These are phyloP conservation scores for Fraxinus baroniana DNA, from an alignment of 305 asterid genomes.

Conservation along the genomic window DNA sequence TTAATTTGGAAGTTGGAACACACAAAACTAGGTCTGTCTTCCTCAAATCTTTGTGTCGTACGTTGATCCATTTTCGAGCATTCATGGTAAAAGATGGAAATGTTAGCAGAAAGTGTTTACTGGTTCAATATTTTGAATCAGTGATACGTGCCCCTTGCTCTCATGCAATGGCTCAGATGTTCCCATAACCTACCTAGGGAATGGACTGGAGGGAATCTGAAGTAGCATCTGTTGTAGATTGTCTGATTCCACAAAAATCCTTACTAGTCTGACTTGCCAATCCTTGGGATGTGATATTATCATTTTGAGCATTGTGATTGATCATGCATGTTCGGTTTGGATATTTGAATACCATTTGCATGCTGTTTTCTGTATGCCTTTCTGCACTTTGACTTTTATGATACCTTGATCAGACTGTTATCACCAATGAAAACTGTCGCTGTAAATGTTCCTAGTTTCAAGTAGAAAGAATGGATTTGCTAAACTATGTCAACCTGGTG, in stretches of 20 bases:
- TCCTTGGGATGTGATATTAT: not conserved
- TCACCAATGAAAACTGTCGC: constrained; percentile 11
- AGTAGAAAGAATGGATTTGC: constrained; percentile 13
- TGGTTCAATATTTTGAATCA: not conserved
- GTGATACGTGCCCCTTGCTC: not conserved
- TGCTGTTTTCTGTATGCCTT: constrained; percentile 10
- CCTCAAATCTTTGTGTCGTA: not conserved
- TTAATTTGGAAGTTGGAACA: constrained; percentile 14
- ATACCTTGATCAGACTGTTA: constrained; percentile 1
- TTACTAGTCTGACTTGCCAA: constrained; percentile 3
- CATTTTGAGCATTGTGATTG: constrained; percentile 6
- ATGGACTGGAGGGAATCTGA: not conserved
- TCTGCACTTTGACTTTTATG: not conserved
- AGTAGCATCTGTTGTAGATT: not conserved
- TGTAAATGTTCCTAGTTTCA: constrained; percentile 3
- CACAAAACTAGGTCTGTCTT: constrained; percentile 12
- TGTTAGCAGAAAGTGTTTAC: constrained; percentile 14
- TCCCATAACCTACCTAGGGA: not conserved
- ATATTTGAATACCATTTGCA: not conserved
- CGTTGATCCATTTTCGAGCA: not conserved
- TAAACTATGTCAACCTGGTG: constrained; percentile 15
- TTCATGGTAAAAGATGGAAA: not conserved
- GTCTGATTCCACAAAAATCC: not conserved
- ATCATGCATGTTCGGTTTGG: not conserved
- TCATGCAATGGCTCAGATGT: not conserved